Base-by-base conservation (phyloP, 805 yeast species). In the Novakomyces olei region DNA sequence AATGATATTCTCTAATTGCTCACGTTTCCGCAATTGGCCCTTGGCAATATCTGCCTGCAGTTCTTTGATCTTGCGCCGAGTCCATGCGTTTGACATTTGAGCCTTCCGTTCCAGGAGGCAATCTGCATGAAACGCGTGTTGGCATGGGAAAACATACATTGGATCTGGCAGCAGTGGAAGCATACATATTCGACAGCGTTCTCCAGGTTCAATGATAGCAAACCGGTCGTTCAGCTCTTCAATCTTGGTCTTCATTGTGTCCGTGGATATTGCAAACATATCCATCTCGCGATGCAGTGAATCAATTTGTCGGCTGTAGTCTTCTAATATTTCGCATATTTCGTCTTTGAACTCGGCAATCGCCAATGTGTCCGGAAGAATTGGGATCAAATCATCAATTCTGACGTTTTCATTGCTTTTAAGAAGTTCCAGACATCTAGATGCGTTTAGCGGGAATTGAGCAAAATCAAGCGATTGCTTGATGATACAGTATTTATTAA, bases 101-200 rank as follows among this genome's bases (percentile, higher is more conserved):
- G 73, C 46, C 22, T 75, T 66, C 25, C 56, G 56, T 36, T 66
- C 63, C 5, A 75, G 65, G n/a, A 80, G 50, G 54, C 98, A 88
- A 47, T 81, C 93, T 33, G 71, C 72, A 47, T 88, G 96, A 53
- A 78, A 76, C 4, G 78, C 68, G 49, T 88, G 98, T 36, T 67
- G 74, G 48, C 98, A 88, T 0, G 94, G 94, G 46, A 79, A 88
- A 4, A 72, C 68, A 34, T 72, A 63, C 42, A 81, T 81, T 46
- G 69, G 75, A 36, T 80, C 65, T 3, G 72, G 65, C 2, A 79
- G 63, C 29, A 85, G 55, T 5, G 88, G 63, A 41, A 63, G 63
- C n/a, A 58, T 54, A 50, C 96, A 85, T 3, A 69, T 41, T 27
- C 63, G 55, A 54, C 98, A 88, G 1, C 85, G 65, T 39, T 73